Evolutionary conservation across 805 yeast genomes (phyloP).

Genomic region (Saccharomycodes ludwigii): DNA sequence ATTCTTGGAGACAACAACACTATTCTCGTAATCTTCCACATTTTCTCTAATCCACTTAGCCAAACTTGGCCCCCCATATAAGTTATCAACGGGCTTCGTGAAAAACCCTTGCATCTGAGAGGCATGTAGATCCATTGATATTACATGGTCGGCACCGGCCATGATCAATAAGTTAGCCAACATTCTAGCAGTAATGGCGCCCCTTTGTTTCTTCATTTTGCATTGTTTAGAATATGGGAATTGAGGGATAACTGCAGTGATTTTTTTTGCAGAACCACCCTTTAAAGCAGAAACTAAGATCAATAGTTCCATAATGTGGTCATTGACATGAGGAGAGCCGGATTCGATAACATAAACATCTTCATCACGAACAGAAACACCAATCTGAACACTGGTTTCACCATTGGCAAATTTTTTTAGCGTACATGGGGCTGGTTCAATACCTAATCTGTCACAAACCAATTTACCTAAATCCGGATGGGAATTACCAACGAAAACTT

Average conservation of each 20-base stretch:
- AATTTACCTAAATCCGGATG: conserved; percentile 89
- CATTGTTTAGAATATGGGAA: conserved; percentile 96
- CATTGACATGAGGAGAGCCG: conserved; percentile 79
- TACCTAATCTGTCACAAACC: conserved; percentile 85
- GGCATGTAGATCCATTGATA: conserved; percentile 92
- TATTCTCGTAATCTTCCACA: conserved; percentile 70
- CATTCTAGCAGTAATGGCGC: conserved; percentile 98
- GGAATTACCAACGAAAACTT: conserved; percentile 91
- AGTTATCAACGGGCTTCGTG: conserved; percentile 91
- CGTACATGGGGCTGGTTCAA: conserved; percentile 86
- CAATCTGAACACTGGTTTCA: conserved; percentile 92
- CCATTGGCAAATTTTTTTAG: conserved; percentile 92
- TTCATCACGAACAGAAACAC: conserved; percentile 91
- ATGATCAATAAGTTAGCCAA: conserved; percentile 85
- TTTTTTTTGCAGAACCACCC: conserved; percentile 96
- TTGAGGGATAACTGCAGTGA: conserved; percentile 92
- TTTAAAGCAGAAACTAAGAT: conserved; percentile 91
- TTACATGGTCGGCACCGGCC: conserved; percentile 99
- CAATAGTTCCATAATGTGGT: conserved; percentile 90
- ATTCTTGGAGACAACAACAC: conserved; percentile 96
- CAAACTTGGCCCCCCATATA: conserved; percentile 91
- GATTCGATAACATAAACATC: conserved; percentile 90
- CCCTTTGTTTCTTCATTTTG: conserved; percentile 97
- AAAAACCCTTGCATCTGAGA: conserved; percentile 99
- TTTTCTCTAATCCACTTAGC: conserved; percentile 94